Conservation (phyloP, 129 eudicot species). For the Calendula officinalis region DNA sequence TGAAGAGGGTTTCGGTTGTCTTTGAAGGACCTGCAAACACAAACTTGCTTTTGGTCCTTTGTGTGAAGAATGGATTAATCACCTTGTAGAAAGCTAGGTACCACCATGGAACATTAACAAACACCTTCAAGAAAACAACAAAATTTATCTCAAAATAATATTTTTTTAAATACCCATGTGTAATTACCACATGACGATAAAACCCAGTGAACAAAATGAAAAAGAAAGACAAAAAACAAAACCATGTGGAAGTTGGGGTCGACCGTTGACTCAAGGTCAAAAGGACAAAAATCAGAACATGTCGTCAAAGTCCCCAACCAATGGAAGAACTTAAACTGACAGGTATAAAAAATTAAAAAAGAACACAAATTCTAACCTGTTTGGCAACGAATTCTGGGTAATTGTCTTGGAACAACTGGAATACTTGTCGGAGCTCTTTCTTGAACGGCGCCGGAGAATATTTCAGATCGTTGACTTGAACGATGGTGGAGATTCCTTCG, state of each 20-base stretch:
- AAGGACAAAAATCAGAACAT: conserved; percentile 34
- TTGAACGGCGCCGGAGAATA: conserved; percentile 66
- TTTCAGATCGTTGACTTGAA: conserved; percentile 75
- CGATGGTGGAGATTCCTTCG: conserved; percentile 58
- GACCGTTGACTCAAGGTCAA: conserved; percentile 30
- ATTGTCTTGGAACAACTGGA: conserved; percentile 77
- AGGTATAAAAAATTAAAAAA: neutral
- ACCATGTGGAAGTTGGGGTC: conserved; percentile 3
- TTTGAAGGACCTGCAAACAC: conserved; percentile 85
- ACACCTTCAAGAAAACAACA: conserved; percentile 49
- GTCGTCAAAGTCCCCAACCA: conserved; percentile 22
- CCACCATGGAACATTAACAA: conserved; percentile 96
- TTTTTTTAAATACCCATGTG: no score
- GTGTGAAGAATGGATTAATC: conserved; percentile 85
- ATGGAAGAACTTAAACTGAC: conserved; percentile 13
- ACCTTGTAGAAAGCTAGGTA: conserved; percentile 74
- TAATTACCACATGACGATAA: no score
- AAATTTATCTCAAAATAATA: neutral
- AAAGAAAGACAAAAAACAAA: no score
- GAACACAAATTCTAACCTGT: conserved; percentile 44
- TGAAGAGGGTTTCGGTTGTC: conserved; percentile 78
- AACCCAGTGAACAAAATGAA: no score
- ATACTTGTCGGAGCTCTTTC: conserved; percentile 75
- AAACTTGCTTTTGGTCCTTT: conserved; percentile 90
- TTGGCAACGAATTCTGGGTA: conserved; percentile 92